Evolutionary conservation across 1,139 yeast species (phyloP).

Genomic region (Yamadazyma oceani): DNA sequence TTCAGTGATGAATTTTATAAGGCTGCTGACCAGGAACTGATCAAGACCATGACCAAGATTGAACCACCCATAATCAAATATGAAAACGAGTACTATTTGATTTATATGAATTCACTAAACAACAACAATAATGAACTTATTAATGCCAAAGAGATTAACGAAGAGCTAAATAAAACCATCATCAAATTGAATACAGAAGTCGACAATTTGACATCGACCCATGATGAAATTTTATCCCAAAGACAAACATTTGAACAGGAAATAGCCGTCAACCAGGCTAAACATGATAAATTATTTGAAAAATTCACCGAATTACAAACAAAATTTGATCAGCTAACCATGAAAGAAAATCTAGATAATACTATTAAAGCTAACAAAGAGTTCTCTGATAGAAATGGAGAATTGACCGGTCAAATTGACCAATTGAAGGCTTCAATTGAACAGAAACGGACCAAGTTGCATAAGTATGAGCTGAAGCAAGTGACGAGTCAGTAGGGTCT

Average conservation of each 20-base stretch:
- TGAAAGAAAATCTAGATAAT: conserved; percentile 46
- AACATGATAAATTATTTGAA: conserved; percentile 22
- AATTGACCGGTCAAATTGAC: conserved; percentile 36
- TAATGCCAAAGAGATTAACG: conserved; percentile 39
- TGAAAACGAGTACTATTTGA: conserved; percentile 46
- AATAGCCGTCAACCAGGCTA: conserved; percentile 25
- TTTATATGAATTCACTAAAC: conserved; percentile 41
- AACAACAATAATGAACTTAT: conserved; percentile 40
- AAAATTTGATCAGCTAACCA: conserved; percentile 39
- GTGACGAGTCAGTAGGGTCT: background rate
- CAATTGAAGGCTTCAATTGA: conserved; percentile 19
- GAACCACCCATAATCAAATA: conserved; percentile 38
- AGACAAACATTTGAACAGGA: conserved; percentile 29
- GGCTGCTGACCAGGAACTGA: conserved; percentile 6
- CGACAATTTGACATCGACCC: conserved; percentile 35
- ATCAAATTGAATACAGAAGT: conserved; percentile 31
- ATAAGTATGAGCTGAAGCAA: background rate
- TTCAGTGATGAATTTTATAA: conserved; percentile 24
- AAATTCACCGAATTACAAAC: conserved; percentile 24
- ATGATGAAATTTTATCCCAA: conserved; percentile 40
- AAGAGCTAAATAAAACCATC: conserved; percentile 32
- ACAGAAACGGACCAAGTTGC: background rate
- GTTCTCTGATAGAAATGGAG: conserved; percentile 37
- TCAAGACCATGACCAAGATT: conserved; percentile 19
- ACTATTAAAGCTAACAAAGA: conserved; percentile 48